A percentile compares a stretch with the other conserved stretches of the same genome.
phyloP scores from a whole-genome alignment of 2,329 filamentous ascomycete species.

The Diplodia seriata region DNA sequence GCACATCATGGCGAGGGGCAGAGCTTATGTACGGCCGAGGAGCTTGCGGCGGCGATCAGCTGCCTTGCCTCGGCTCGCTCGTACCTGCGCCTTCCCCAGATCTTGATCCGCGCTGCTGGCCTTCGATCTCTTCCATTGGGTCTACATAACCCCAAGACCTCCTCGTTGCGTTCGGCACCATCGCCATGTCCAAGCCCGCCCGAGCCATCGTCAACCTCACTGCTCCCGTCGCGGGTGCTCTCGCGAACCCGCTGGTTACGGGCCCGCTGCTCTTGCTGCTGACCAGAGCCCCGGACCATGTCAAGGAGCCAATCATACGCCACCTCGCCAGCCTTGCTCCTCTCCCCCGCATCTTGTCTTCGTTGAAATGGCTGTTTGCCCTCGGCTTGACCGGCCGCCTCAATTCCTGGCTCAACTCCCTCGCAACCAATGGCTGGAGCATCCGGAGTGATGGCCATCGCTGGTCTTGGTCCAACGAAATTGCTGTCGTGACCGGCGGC shows the following conservation, averaged over 20 bases:
- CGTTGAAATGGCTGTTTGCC: constrained; percentile 42
- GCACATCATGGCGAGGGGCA: background rate
- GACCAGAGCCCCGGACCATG: constrained; percentile 41
- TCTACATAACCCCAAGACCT: background rate
- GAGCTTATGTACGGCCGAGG: background rate
- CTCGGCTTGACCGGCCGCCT: constrained; percentile 43
- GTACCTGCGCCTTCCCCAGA: background rate
- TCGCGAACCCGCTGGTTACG: constrained; percentile 43
- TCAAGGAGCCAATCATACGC: constrained; percentile 41
- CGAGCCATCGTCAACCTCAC: constrained; percentile 2
- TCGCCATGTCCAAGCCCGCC: constrained; percentile 17
- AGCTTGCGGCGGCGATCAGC: background rate
- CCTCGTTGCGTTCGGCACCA: background rate
- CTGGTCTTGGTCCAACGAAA: constrained; percentile 45
- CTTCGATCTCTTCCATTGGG: background rate
- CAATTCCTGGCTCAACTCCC: constrained; percentile 42
- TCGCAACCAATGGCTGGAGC: constrained; percentile 51
- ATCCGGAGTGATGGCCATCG: constrained; percentile 42
- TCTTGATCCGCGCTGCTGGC: constrained; percentile 1
- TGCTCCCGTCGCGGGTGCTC: constrained; percentile 35
- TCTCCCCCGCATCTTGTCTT: constrained; percentile 36
- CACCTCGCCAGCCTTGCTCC: constrained; percentile 37
- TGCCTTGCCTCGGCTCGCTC: background rate
- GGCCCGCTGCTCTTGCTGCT: constrained; percentile 43
- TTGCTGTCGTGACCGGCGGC: constrained; percentile 48